Evolutionary conservation across 2,329 filamentous ascomycete species (phyloP).

Genomic region (Xylaria sp.): DNA sequence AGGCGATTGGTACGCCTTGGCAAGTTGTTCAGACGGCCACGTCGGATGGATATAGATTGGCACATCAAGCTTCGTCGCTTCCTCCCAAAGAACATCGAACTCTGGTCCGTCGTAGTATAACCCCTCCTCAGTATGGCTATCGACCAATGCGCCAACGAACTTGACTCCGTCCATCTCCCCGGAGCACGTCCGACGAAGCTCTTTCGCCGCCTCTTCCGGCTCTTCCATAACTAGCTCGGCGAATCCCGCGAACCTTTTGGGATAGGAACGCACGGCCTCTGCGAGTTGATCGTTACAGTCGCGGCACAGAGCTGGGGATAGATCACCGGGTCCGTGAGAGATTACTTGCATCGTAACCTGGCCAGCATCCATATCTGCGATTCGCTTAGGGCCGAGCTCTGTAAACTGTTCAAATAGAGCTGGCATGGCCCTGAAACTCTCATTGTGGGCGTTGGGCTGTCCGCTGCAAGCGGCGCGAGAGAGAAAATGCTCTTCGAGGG

Average conservation of each 20-base stretch:
- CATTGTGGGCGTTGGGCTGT: constrained; percentile 18
- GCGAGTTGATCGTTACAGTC: constrained; percentile 44
- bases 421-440: constrained; percentile 17
- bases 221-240: constrained; percentile 47
- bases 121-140: constrained; percentile 42
- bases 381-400: constrained; percentile 30
- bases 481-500: constrained; percentile 40
- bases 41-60: constrained; percentile 63
- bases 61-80: constrained; percentile 57
- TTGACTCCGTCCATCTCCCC: constrained; percentile 46
- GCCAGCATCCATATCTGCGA: constrained; percentile 42
- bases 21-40: constrained; percentile 45
- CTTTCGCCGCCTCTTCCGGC: constrained; percentile 44
- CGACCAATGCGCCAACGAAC: constrained; percentile 50
- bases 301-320: constrained; percentile 32
- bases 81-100: constrained; percentile 47
- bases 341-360: constrained; percentile 44
- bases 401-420: constrained; percentile 21
- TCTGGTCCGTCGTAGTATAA: constrained; percentile 47
- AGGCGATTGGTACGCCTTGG: constrained; percentile 48
- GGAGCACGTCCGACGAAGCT: constrained; percentile 46
- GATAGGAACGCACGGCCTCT: constrained; percentile 41
- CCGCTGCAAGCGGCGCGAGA: constrained; percentile 26
- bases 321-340: constrained; percentile 41
- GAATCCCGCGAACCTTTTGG: constrained; percentile 46